These are phyloP conservation scores for Penicillium oxalicum DNA, from an alignment of 2,329 filamentous ascomycete genomes.

Conservation along the genomic window DNA sequence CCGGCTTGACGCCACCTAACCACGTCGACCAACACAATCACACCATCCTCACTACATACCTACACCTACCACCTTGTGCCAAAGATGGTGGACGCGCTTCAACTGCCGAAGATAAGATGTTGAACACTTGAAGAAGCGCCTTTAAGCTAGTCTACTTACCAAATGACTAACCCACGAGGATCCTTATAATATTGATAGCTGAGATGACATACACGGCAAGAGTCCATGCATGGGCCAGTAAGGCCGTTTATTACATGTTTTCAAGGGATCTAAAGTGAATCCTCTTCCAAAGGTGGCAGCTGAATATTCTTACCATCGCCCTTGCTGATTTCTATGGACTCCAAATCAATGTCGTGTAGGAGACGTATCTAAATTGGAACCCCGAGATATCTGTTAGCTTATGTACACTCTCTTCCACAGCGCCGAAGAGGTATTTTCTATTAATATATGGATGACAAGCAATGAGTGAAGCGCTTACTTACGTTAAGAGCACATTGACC, in stretches of 20 bases:
- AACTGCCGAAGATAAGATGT: conserved; percentile 31
- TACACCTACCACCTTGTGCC: conserved; percentile 22
- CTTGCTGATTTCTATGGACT: not conserved
- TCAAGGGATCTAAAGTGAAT: not conserved
- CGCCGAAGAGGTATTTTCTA: not conserved
- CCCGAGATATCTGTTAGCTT: not conserved
- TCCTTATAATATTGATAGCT: conserved; percentile 16
- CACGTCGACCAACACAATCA: conserved; percentile 12
- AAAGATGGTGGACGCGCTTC: conserved; percentile 28
- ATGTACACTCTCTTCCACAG: not conserved
- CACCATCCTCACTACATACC: conserved; percentile 6
- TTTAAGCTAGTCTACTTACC: conserved; percentile 29
- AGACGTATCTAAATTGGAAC: not conserved
- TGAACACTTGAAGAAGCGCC: conserved; percentile 32
- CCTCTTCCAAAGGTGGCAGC: not conserved
- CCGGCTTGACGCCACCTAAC: conserved; percentile 22
- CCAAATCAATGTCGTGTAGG: not conserved
- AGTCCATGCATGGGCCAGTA: too few species aligned
- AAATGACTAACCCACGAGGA: conserved; percentile 25
- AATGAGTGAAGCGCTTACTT: not conserved
- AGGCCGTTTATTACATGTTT: not conserved
- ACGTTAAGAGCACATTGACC: not conserved
- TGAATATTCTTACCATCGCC: not conserved
- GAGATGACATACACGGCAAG: conserved; percentile 1
- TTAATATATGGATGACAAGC: too few species aligned